These are phyloP conservation scores for Phytophthora litchii DNA, from an alignment of 352 stramenopile species.

Conservation along the genomic window DNA sequence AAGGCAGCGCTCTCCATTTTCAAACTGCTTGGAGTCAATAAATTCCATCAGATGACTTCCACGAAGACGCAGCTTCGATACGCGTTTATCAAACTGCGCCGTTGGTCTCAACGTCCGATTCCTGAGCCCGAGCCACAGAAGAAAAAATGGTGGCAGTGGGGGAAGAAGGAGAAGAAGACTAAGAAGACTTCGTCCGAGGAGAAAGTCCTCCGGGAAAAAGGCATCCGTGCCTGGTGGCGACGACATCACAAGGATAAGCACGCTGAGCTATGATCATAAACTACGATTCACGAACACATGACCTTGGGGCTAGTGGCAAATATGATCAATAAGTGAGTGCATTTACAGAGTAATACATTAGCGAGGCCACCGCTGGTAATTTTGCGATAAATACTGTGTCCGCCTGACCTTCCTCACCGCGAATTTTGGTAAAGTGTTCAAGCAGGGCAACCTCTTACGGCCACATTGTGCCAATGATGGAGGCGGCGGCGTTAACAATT, in stretches of 20 bases:
- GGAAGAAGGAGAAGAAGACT: conserved; percentile 21
- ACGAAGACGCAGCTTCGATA: conserved; percentile 59
- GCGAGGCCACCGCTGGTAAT: conserved; percentile 21
- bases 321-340: conserved; percentile 14
- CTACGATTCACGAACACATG: not conserved
- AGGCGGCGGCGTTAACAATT: conserved; percentile 75
- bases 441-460: conserved; percentile 44
- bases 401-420: conserved; percentile 10
- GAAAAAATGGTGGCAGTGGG: conserved; percentile 34
- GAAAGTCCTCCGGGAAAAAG: conserved; percentile 23
- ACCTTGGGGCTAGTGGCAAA: not conserved
- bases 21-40: conserved; percentile 68
- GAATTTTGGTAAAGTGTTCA: not conserved
- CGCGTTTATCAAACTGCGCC: conserved; percentile 64
- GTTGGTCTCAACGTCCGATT: conserved; percentile 43
- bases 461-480: conserved; percentile 80
- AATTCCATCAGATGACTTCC: conserved; percentile 74
- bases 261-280: conserved; percentile 13
- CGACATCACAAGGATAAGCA: conserved; percentile 32
- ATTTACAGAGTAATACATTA: conserved; percentile 45
- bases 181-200: conserved; percentile 9
- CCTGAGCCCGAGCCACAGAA: conserved; percentile 16
- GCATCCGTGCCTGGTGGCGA: conserved; percentile 27
- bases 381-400: conserved; percentile 34
- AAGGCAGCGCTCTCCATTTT: conserved; percentile 77